Conservation (phyloP, 305 asterid species). For the Fraxinus nigra region DNA sequence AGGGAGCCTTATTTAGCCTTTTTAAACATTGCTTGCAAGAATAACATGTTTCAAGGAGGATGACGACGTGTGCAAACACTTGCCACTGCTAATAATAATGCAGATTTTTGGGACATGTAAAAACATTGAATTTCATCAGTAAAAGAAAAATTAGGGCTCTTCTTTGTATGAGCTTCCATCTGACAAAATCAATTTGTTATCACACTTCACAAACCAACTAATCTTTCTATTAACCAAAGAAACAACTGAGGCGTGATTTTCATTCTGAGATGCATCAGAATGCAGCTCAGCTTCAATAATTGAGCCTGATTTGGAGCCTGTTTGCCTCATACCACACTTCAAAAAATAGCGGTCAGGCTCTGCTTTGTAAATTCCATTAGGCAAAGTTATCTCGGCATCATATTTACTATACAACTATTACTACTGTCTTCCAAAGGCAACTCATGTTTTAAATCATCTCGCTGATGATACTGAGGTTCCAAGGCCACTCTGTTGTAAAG, state of each 20-base stretch:
- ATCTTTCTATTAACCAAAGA: constrained; percentile 21
- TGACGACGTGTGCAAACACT: neutral
- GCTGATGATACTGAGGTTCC: constrained; percentile 25
- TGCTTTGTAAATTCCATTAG: constrained; percentile 28
- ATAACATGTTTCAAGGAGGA: neutral
- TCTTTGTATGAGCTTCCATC: constrained; percentile 22
- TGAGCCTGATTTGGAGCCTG: constrained; percentile 27
- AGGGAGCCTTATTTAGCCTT: neutral
- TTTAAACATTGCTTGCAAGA: neutral
- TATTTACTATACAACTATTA: constrained; percentile 21
- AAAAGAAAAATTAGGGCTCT: neutral
- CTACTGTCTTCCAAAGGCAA: constrained; percentile 6
- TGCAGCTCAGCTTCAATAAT: constrained; percentile 12
- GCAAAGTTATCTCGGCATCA: constrained; percentile 24
- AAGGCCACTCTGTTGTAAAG: constrained; percentile 23
- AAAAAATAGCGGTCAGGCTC: constrained; percentile 35
- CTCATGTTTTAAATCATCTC: constrained; percentile 24
- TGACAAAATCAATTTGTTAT: constrained; percentile 23
- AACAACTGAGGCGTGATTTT: constrained; percentile 22
- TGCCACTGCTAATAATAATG: neutral
- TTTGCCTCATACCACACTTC: constrained; percentile 48
- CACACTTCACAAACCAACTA: constrained; percentile 24
- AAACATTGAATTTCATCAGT: neutral
- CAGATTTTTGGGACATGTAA: neutral
- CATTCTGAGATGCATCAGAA: constrained; percentile 24